These are phyloP conservation scores for Aspergillus pseudotamarii DNA, from an alignment of 2,329 filamentous ascomycete genomes.

Conservation along the genomic window DNA sequence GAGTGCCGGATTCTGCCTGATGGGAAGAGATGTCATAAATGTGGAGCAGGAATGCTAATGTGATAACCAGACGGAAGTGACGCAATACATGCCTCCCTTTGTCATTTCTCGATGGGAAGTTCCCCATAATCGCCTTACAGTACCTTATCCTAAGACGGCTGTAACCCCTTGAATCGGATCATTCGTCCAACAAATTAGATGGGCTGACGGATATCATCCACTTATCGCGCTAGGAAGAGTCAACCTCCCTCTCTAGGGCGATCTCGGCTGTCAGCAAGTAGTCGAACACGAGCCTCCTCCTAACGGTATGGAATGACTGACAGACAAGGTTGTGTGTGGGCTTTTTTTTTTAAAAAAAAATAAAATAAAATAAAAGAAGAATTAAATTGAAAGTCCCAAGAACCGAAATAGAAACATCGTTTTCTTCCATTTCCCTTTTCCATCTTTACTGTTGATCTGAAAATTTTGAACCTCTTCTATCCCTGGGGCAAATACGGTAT, in stretches of 20 bases:
- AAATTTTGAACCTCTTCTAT: background rate
- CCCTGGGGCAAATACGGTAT: background rate
- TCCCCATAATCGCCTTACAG: background rate
- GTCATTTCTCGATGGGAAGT: background rate
- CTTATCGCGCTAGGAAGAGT: background rate
- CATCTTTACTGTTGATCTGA: background rate
- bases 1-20: background rate
- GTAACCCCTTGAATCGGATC: constrained; percentile 11
- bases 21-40: background rate
- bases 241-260: background rate
- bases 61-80: background rate
- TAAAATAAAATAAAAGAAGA: too few relatives aligned
- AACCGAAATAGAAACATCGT: too few relatives aligned
- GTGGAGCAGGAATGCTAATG: background rate
- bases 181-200: constrained; percentile 9
- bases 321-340: too few relatives aligned
- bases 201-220: background rate
- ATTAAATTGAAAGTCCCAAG: too few relatives aligned
- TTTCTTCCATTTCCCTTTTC: background rate
- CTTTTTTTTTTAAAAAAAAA: too few relatives aligned
- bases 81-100: background rate
- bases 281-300: background rate
- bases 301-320: background rate
- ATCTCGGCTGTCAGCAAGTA: background rate
- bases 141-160: background rate